phyloP scores from a whole-genome alignment of 2,329 filamentous ascomycete species.

The Zalaria sp. region DNA sequence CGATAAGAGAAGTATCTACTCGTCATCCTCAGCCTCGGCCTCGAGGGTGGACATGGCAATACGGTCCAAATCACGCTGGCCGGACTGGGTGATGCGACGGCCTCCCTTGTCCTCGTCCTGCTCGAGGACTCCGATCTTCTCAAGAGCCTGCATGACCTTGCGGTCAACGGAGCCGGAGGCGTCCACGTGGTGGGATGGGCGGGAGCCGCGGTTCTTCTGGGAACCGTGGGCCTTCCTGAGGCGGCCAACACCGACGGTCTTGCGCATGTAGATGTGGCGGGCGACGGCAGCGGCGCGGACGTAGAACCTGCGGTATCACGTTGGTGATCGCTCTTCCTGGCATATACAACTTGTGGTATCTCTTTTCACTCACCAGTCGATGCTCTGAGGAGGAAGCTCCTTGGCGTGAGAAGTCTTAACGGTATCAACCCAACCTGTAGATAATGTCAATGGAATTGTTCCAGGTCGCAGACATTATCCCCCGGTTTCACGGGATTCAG shows the following conservation, averaged over 20 bases:
- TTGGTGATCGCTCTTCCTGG: too few species aligned
- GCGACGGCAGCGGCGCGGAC: conserved; percentile 85
- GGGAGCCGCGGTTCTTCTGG: conserved; percentile 83
- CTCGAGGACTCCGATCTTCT: conserved; percentile 99
- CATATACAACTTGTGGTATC: neutral
- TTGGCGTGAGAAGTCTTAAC: conserved; percentile 96
- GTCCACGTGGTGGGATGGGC: conserved; percentile 88
- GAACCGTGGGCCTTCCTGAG: conserved; percentile 90
- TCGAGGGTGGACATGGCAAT: conserved; percentile 38
- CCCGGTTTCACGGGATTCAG: conserved; percentile 41
- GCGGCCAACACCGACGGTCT: conserved; percentile 97
- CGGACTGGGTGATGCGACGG: conserved; percentile 92
- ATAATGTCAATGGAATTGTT: conserved; percentile 28
- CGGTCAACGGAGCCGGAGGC: conserved; percentile 92
- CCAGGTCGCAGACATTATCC: conserved; percentile 20
- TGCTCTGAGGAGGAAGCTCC: conserved; percentile 94
- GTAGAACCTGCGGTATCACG: conserved; percentile 41
- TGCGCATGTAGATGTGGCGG: conserved; percentile 97
- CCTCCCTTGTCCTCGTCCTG: conserved; percentile 97
- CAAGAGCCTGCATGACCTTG: conserved; percentile 91
- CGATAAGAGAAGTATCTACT: conserved; percentile 9
- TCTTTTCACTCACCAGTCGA: conserved; percentile 68
- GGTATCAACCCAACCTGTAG: conserved; percentile 93
- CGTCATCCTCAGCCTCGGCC: conserved; percentile 30
- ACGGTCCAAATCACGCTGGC: conserved; percentile 96